Evolutionary conservation across 1,284 basidiomycete genomes (phyloP), one percentile per base, ranked within the genome.

Genomic region (Melanopsichium pennsylvanicum): DNA sequence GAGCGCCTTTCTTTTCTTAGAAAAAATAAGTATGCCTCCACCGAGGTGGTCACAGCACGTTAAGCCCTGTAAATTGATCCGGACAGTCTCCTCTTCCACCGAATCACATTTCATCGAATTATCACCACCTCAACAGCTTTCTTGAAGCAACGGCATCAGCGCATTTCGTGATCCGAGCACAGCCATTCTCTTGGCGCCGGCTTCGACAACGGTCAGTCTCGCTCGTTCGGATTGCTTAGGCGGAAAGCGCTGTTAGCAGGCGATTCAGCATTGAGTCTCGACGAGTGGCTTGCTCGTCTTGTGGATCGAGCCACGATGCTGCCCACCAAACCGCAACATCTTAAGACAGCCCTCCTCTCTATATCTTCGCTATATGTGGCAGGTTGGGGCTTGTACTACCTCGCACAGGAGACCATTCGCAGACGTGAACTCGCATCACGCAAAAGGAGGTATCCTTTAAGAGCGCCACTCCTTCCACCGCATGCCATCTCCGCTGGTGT

Each of bases 381-480:
- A 26, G 66, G 60, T 19, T 78, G 76, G 76, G 58, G 61, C 19
- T 26, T 74, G 16, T 77, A 70, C 60, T 77, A 77, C 26, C 43
- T 71, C 19, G 59, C 63, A 2, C 73, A 73, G 37, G 76, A 78
- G 40, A 55, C 66, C 3, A 46, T 61, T 5, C 51, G 76, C n/a
- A 19, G 47, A 15, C 23, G 37, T 5, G 54, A 54, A 15, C 55
- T 78, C 0, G 36, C 57, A n/a, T 34, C 36, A 19, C 51, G 76
- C 10, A 61, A 58, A 27, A 41, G 47, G 19, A 50, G 47, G 35
- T 63, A 72, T 34, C 67, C 63, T 3, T 54, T 73, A 25, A 34
- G 42, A 15, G 42, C 57, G 23, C 63, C 60, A 13, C 41, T 68
- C 5, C 54, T 68, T 12, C 64, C 64, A 16, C 64, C 64, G 1